Percentiles rank a stretch among this genome's conserved stretches.
These are phyloP conservation scores for Penicillium lividum DNA, from an alignment of 495 filamentous ascomycete genomes.

Conservation along the genomic window DNA sequence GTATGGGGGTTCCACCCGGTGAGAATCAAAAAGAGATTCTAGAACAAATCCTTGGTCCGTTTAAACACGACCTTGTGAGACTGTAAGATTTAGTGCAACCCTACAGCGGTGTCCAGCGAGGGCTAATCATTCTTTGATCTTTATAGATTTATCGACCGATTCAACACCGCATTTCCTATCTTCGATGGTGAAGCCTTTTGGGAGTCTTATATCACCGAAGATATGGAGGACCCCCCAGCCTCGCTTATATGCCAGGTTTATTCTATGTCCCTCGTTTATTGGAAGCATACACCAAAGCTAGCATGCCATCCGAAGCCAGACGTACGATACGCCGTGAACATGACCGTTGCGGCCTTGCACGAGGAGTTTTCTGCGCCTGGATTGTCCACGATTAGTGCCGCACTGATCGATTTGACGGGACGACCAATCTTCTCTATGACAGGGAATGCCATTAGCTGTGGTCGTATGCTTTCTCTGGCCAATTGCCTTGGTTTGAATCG, in stretches of 20 bases:
- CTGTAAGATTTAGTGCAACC: constrained; percentile 33
- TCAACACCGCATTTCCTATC: constrained; percentile 56
- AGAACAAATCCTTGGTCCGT: constrained; percentile 55
- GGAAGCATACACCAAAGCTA: constrained; percentile 49
- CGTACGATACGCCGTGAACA: constrained; percentile 52
- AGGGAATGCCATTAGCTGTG: constrained; percentile 53
- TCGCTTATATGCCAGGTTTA: constrained; percentile 55
- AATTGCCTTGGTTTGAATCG: constrained; percentile 55
- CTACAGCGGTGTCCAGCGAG: not conserved
- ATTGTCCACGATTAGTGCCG: constrained; percentile 50
- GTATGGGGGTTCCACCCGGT: constrained; percentile 48
- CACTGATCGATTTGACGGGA: constrained; percentile 50
- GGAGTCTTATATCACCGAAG: constrained; percentile 45
- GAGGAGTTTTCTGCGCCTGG: constrained; percentile 54
- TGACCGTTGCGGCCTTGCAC: constrained; percentile 52
- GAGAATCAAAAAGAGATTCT: constrained; percentile 56
- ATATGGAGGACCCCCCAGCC: constrained; percentile 46
- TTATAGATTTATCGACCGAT: constrained; percentile 51
- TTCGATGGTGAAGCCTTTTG: constrained; percentile 53
- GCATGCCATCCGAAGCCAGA: constrained; percentile 50
- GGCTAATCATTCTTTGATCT: constrained; percentile 32
- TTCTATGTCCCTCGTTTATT: constrained; percentile 54
- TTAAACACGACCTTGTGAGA: constrained; percentile 51
- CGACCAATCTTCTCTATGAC: constrained; percentile 55
- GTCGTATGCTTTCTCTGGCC: constrained; percentile 50